Percentiles rank a stretch among this genome's conserved stretches.
Conservation (phyloP, 305 asterid genomes). For the Rubia balearica region DNA sequence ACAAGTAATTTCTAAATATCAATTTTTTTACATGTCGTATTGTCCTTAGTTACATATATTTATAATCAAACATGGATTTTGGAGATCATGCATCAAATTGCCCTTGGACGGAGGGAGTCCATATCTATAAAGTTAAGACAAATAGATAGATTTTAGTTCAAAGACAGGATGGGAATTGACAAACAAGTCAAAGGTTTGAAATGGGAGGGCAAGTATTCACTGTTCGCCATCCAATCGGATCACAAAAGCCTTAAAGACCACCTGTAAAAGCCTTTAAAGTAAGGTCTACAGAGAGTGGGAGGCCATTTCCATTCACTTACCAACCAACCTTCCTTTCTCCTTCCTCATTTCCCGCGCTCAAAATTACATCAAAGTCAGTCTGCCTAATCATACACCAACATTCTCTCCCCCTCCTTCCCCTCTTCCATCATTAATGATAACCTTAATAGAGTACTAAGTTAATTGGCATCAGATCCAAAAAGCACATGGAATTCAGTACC, state of each 20-base stretch:
- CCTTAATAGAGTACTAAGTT: background rate
- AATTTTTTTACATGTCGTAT: no score
- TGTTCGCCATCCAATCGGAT: no score
- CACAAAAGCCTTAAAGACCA: background rate
- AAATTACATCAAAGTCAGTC: background rate
- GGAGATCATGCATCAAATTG: no score
- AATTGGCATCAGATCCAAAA: slow-evolving; percentile 29
- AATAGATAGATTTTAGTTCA: no score
- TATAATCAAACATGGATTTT: no score
- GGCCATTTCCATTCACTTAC: background rate
- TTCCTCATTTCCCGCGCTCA: background rate
- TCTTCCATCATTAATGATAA: background rate
- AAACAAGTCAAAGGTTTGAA: no score
- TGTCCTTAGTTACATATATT: no score
- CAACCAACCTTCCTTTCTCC: background rate
- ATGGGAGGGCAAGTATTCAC: no score
- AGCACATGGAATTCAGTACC: slow-evolving; percentile 24
- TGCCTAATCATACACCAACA: background rate
- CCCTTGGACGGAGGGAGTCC: no score
- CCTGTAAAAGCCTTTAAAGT: background rate
- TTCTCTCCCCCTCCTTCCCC: background rate
- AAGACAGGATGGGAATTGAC: no score
- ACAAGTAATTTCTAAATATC: no score
- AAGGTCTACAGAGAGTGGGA: background rate
- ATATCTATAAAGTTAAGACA: no score